These are phyloP conservation scores for Datura wrightii DNA, from an alignment of 257 asterid genomes.

Conservation along the genomic window DNA sequence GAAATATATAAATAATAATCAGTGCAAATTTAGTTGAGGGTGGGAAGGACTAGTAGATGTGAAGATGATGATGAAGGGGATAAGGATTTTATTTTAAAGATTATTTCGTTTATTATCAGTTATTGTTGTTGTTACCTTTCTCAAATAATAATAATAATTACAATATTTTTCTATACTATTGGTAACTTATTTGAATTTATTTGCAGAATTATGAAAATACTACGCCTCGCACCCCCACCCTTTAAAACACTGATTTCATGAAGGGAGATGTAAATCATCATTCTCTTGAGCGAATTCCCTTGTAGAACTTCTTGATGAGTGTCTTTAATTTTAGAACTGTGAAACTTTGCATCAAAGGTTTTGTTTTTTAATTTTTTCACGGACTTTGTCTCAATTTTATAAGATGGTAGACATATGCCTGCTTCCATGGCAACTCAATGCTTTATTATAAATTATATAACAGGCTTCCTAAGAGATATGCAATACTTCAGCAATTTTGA, in stretches of 20 bases:
- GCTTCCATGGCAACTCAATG: background rate
- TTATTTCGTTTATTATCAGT: too few relatives aligned
- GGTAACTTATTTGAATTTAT: too few relatives aligned
- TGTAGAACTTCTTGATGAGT: background rate
- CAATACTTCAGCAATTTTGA: background rate
- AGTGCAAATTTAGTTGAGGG: too few relatives aligned
- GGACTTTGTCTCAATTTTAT: background rate
- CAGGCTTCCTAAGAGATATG: background rate
- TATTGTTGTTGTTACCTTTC: too few relatives aligned
- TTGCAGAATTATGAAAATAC: too few relatives aligned
- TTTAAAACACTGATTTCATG: background rate
- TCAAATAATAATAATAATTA: too few relatives aligned
- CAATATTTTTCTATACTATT: too few relatives aligned
- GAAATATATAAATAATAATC: too few relatives aligned
- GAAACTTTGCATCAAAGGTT: background rate
- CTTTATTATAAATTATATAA: background rate
- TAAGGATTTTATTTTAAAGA: too few relatives aligned
- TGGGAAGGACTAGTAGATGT: too few relatives aligned
- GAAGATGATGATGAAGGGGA: too few relatives aligned
- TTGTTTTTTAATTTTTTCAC: background rate
- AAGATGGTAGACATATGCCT: conserved; percentile 19
- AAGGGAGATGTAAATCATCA: background rate
- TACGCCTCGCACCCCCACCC: too few relatives aligned
- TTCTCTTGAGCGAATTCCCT: background rate
- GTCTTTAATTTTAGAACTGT: background rate